phyloP scores from a whole-genome alignment of 139 green algal species.

The Tetradesmus lagerheimii region DNA sequence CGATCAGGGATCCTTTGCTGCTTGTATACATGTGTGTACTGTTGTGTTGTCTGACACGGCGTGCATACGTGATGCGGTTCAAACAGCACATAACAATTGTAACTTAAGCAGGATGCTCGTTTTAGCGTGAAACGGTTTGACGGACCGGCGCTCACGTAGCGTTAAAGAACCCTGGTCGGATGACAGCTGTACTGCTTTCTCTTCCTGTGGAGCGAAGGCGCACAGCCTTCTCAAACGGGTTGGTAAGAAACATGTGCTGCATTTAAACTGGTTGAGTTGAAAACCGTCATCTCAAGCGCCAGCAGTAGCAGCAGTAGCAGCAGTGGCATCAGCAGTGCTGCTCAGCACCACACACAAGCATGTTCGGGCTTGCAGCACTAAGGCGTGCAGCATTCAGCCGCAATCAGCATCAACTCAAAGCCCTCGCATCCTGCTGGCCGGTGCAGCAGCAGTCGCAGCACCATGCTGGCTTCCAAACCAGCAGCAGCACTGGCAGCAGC shows the following conservation, averaged over 20 bases:
- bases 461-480: neutral
- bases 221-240: too few species aligned
- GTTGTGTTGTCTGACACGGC: neutral
- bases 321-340: neutral
- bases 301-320: neutral
- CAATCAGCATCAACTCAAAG: neutral
- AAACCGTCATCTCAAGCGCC: too few species aligned
- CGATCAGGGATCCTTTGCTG: neutral
- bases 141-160: too few species aligned
- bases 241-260: too few species aligned
- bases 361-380: neutral
- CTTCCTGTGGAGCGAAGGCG: too few species aligned
- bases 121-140: too few species aligned
- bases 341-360: neutral
- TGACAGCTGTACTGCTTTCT: neutral
- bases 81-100: too few species aligned
- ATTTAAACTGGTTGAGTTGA: too few species aligned
- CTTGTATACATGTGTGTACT: neutral
- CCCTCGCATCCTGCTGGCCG: neutral
- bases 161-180: neutral
- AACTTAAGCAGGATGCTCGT: too few species aligned
- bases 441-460: slow-evolving; percentile 23
- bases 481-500: neutral
- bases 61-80: neutral
- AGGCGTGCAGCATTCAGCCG: neutral